Conservation (phyloP, 768 basidiomycete genomes). For the Mycena pura region DNA sequence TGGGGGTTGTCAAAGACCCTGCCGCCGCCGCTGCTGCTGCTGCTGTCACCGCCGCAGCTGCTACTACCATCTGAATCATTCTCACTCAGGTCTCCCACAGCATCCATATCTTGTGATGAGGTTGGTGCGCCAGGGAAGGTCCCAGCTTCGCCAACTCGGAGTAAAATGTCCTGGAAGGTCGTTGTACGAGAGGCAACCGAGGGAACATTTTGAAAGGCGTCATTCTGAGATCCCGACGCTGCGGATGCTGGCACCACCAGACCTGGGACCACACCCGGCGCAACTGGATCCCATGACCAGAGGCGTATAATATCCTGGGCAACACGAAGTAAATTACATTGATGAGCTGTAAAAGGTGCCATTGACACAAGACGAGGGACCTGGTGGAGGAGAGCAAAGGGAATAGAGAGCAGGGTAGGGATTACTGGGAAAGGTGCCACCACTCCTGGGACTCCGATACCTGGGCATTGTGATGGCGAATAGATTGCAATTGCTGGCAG, state of each 20-base stretch:
- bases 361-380: conserved; percentile 11
- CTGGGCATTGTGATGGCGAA: conserved; percentile 11
- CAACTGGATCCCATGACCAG: conserved; percentile 19
- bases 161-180: not conserved
- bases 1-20: not conserved
- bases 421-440: conserved; percentile 19
- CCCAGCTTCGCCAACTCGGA: not conserved
- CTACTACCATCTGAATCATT: not conserved
- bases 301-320: conserved; percentile 5
- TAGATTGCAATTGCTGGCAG: too few relatives aligned
- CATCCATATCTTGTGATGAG: not conserved
- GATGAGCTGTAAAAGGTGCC: conserved; percentile 7
- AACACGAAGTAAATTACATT: conserved; percentile 1
- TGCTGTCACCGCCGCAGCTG: not conserved
- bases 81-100: not conserved
- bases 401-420: conserved; percentile 19
- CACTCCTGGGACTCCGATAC: conserved; percentile 1
- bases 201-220: not conserved
- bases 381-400: conserved; percentile 23
- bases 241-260: not conserved
- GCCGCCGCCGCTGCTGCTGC: not conserved
- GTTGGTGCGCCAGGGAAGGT: not conserved
- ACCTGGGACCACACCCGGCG: not conserved
- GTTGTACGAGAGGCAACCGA: not conserved
- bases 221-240: not conserved